Base-by-base conservation (phyloP, 1,139 yeast species). In the Suhomyces wounanorum region DNA sequence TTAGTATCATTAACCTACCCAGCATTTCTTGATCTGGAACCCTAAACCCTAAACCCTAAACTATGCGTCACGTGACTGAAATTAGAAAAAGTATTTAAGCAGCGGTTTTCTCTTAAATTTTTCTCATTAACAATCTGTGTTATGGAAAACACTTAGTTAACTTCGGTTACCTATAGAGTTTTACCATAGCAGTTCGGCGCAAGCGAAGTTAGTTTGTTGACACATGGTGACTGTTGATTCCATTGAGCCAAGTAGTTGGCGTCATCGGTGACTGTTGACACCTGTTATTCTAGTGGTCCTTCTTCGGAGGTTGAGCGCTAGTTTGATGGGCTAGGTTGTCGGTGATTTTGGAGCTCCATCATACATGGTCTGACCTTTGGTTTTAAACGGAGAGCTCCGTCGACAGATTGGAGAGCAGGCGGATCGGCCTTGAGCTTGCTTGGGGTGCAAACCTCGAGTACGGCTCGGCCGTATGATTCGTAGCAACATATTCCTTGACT, bases 401-500 rank as follows among this genome's bases (percentile, higher is more conserved):
- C 87, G 90, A 86, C 90, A 82, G 87, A 83, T 83, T 83, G 85
- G 71, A 81, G 73, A 86, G 68, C 64, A 67, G 80, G 79, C 83
- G 73, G 73, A 69, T 66, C 65, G 84, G 79, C 69, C 82, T 86
- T 83, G 91, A 86, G 84, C 81, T 85, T 89, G 78, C 78, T 63
- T 47, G 54, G 45, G 50, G 54, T 43, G 59, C 52, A 49, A 52
- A 47, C 55, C 56, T 51, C 52, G 44, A 47, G 53, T 53, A 84
- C 59, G 81, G 87, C 82, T 83, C 85, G 85, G 68, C 76, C 77
- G 57, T 50, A 62, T 66, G 52, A 64, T 64, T 62, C 73, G 80
- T 68, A 77, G 90, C 92, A 82, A 87, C 89, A 87, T 87, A 87
- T 87, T 87, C 95, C 95, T 87, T 85, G 77, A 85, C 94, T 81